A percentile compares a stretch with the other conserved stretches of the same genome.
Evolutionary conservation across 371 early-diverging fungal genomes (phyloP).

Genomic region (Apophysomyces variabilis): DNA sequence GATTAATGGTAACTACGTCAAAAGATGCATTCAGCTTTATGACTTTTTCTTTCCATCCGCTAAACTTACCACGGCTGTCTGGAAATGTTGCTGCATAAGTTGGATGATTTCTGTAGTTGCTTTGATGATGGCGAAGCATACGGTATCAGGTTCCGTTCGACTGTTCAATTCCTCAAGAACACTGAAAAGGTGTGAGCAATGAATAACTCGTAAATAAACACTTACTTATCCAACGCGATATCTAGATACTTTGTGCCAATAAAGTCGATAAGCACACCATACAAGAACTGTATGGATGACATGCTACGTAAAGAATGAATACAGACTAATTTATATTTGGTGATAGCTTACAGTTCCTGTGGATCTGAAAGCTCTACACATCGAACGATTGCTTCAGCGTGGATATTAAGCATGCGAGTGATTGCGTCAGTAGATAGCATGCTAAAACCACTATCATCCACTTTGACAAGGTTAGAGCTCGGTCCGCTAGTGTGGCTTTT

Average conservation of each 20-base stretch:
- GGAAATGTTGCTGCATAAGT: conserved; percentile 91
- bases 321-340: not conserved
- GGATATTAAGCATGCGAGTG: conserved; percentile 75
- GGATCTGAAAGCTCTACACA: conserved; percentile 80
- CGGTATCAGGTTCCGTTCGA: conserved; percentile 76
- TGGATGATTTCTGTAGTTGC: conserved; percentile 77
- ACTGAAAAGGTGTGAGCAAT: conserved; percentile 35
- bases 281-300: conserved; percentile 56
- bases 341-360: conserved; percentile 62
- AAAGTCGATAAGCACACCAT: conserved; percentile 73
- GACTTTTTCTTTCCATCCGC: not conserved
- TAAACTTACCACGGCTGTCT: conserved; percentile 72
- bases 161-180: conserved; percentile 77
- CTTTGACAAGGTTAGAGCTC: conserved; percentile 30
- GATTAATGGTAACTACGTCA: conserved; percentile 72
- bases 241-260: conserved; percentile 83
- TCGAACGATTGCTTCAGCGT: conserved; percentile 84
- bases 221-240: conserved; percentile 82
- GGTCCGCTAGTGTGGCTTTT: conserved; percentile 1
- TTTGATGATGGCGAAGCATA: conserved; percentile 70
- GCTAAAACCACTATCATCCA: conserved; percentile 54
- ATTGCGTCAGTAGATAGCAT: conserved; percentile 64
- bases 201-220: not conserved
- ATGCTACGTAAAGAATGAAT: conserved; percentile 15
- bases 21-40: not conserved